phyloP scores from a whole-genome alignment of 495 filamentous ascomycete species.

The Mytilinidion resinicola region DNA sequence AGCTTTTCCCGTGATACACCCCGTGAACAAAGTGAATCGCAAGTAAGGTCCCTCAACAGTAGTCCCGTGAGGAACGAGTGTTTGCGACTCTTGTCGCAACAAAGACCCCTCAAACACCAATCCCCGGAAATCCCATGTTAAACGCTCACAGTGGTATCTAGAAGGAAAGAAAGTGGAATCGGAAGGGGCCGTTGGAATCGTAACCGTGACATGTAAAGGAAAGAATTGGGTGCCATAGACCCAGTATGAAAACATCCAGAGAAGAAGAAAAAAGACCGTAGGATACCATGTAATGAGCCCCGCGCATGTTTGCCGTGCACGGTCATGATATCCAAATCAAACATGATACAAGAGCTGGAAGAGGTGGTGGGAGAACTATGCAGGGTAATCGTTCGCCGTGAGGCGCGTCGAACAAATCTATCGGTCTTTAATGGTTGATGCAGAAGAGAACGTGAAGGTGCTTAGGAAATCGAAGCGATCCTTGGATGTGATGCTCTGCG shows the following conservation, averaged over 20 bases:
- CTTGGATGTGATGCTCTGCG: conserved; percentile 16
- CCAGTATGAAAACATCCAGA: conserved; percentile 3
- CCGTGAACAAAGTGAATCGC: too few species aligned
- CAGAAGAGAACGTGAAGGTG: conserved; percentile 23
- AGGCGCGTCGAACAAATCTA: conserved; percentile 7
- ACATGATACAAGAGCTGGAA: neutral
- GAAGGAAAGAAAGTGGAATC: conserved; percentile 6
- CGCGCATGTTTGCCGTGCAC: neutral
- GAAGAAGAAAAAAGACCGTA: neutral
- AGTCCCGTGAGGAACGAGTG: too few species aligned
- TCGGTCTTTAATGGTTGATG: conserved; percentile 20
- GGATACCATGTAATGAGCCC: neutral
- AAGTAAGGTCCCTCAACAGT: too few species aligned
- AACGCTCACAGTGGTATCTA: conserved; percentile 29
- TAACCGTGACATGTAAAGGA: conserved; percentile 14
- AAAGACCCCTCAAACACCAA: neutral
- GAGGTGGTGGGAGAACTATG: neutral
- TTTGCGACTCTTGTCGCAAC: too few species aligned
- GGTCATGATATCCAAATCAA: conserved; percentile 7
- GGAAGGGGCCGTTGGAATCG: conserved; percentile 15
- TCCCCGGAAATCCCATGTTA: neutral
- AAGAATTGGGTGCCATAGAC: conserved; percentile 2
- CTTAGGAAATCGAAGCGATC: conserved; percentile 26
- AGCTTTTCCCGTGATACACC: too few species aligned
- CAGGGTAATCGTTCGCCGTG: conserved; percentile 2